phyloP scores from a whole-genome alignment of 768 basidiomycete genomes.

The Hysterangium stoloniferum region DNA sequence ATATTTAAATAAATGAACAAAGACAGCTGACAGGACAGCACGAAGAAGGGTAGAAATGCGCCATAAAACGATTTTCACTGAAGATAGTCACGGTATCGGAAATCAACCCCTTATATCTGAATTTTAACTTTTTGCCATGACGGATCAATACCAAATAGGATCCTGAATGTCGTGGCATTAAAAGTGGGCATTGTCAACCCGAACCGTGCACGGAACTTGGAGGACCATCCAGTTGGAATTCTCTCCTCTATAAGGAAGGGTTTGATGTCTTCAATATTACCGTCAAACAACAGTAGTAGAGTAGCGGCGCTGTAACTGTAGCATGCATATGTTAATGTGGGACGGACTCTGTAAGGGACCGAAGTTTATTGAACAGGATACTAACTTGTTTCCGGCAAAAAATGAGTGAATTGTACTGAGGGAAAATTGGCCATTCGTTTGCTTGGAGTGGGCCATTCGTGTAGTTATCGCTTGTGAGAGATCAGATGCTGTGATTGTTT shows the following conservation, averaged over 20 bases:
- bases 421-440: slow-evolving; percentile 49
- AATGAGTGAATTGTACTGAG: slow-evolving; percentile 43
- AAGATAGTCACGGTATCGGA: too few relatives aligned
- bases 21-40: too few relatives aligned
- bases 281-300: slow-evolving; percentile 59
- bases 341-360: too few relatives aligned
- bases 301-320: slow-evolving; percentile 45
- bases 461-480: slow-evolving; percentile 49
- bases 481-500: slow-evolving; percentile 46
- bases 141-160: slow-evolving; percentile 6
- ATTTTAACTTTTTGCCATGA: slow-evolving; percentile 9
- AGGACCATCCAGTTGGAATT: slow-evolving; percentile 65
- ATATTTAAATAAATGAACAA: too few relatives aligned
- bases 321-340: too few relatives aligned
- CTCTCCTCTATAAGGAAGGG: slow-evolving; percentile 60
- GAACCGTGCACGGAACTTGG: slow-evolving; percentile 39
- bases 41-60: too few relatives aligned
- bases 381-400: slow-evolving; percentile 64
- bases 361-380: too few relatives aligned
- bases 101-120: too few relatives aligned
- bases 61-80: too few relatives aligned
- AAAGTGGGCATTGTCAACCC: slow-evolving; percentile 55
- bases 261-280: slow-evolving; percentile 46
- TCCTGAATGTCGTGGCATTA: slow-evolving; percentile 28
- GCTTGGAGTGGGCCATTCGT: slow-evolving; percentile 50